Evolutionary conservation across 2,329 filamentous ascomycete genomes (phyloP), one percentile per base, ranked within the genome.

Genomic region (Neocatenulostroma microsporum): DNA sequence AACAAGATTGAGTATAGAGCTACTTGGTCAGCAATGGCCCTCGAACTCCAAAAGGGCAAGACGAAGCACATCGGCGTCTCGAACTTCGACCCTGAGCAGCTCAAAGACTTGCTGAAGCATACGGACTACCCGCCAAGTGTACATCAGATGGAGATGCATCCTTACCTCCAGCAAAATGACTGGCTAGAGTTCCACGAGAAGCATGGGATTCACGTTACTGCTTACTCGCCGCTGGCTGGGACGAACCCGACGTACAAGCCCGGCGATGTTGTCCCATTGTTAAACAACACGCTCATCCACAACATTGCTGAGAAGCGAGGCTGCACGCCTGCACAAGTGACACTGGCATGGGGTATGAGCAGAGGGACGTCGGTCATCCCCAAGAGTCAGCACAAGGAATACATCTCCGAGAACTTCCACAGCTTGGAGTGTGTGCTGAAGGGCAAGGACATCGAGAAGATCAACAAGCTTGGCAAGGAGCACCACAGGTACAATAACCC

Each of bases 141-240:
- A 44, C 88, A 89, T 64, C 84, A 91, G 68, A 82, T 89, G 54
- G 44, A 47, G 29, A 79, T 75, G 53, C 82, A 91, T 61, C 82
- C 84, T 0, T 84, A 85, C 30, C 60, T 76, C 11, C 73, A 69
- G 23, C 74, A 77, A 48, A 58, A 64, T 39, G 66, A 72, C 36
- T 69, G 70, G 46, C 55, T 73, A 19, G 61, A 69, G 33, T 72
- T 67, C 50, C 72, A 71, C 53, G 61, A 66, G 31, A 49, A 61
- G 20, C 66, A 67, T 46, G 66, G 64, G 14, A 74, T 75, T 37
- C 62, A 67, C 38, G 61, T 74, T 30, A 73, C 69, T 4, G 70
- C 69, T 8, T 76, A 74, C 54, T 69, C 58, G 20, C 64, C 62
- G 3, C 45, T 68, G 20, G 62, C 59, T 18, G 66, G 70, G 38